phyloP scores from a whole-genome alignment of 208 protist genomes.

The Wallacemonas rigidus region DNA sequence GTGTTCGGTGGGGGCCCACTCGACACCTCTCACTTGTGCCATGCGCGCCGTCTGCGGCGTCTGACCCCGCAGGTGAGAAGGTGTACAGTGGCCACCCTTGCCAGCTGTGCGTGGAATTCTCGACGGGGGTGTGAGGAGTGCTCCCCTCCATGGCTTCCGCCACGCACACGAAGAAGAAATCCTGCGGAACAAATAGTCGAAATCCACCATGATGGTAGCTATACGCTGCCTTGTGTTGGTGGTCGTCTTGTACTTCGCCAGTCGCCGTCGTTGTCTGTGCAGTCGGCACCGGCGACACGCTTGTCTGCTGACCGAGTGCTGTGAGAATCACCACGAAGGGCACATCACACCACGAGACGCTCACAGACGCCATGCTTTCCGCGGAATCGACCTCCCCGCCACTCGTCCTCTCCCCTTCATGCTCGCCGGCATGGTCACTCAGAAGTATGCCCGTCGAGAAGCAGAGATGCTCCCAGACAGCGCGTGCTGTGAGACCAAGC shows the following conservation, averaged over 20 bases:
- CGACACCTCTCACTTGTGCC: neutral
- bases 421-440: neutral
- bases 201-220: neutral
- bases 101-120: neutral
- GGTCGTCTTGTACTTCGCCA: too few species aligned
- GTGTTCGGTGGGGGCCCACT: neutral
- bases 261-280: too few species aligned
- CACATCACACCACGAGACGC: neutral
- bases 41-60: too few species aligned
- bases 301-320: too few species aligned
- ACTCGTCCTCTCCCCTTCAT: neutral
- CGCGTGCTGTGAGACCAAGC: neutral
- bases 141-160: neutral
- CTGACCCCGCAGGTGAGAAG: neutral
- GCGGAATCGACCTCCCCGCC: neutral
- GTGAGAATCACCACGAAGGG: constrained; percentile 1
- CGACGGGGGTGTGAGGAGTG: neutral
- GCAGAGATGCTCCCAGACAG: constrained; percentile 15
- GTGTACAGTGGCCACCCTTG: neutral
- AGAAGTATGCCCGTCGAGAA: neutral
- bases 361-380: neutral
- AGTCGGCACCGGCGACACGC: too few species aligned
- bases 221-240: too few species aligned
- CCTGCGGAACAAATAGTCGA: constrained; percentile 7
- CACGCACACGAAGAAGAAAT: constrained; percentile 13